Conservation (phyloP, 352 stramenopile genomes). For the Pythium folliculosum region DNA sequence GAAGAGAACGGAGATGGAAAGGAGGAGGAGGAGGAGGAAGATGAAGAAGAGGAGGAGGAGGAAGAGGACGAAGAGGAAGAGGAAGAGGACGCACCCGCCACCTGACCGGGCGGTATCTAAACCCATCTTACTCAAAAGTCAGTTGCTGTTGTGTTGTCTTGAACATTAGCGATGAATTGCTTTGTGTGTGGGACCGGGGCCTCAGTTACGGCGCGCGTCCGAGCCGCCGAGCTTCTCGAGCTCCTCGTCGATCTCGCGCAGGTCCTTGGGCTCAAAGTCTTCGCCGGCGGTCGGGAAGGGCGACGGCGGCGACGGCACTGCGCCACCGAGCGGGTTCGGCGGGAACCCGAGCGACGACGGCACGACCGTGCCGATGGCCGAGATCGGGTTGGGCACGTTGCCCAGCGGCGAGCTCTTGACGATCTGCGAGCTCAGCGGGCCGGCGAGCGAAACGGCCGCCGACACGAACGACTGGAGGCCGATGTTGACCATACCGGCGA, state of each 20-base stretch:
- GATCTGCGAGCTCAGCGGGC: conserved; percentile 64
- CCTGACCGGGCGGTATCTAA: neutral
- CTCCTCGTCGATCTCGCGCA: conserved; percentile 67
- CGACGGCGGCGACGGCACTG: conserved; percentile 6
- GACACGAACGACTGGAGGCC: conserved; percentile 79
- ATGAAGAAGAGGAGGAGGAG: conserved; percentile 28
- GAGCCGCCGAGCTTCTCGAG: conserved; percentile 69
- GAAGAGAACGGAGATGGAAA: conserved; percentile 28
- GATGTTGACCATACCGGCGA: conserved; percentile 77
- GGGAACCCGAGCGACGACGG: conserved; percentile 51
- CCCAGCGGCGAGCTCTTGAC: conserved; percentile 68
- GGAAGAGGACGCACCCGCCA: conserved; percentile 5
- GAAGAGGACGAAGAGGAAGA: conserved; percentile 23
- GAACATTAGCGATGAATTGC: neutral
- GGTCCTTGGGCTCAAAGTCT: conserved; percentile 58
- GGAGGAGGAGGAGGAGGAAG: conserved; percentile 20
- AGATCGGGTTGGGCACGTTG: conserved; percentile 79
- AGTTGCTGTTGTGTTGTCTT: too few species aligned
- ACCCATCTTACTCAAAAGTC: neutral
- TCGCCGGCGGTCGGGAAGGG: conserved; percentile 25
- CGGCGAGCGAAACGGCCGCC: conserved; percentile 75
- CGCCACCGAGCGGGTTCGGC: conserved; percentile 36
- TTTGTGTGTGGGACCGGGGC: neutral
- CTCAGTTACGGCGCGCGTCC: conserved; percentile 29
- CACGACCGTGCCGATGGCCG: conserved; percentile 52